A percentile compares a stretch with the other conserved stretches of the same genome.
phyloP scores from a whole-genome alignment of 1,284 basidiomycete species.

The Entoloma clypeatum region DNA sequence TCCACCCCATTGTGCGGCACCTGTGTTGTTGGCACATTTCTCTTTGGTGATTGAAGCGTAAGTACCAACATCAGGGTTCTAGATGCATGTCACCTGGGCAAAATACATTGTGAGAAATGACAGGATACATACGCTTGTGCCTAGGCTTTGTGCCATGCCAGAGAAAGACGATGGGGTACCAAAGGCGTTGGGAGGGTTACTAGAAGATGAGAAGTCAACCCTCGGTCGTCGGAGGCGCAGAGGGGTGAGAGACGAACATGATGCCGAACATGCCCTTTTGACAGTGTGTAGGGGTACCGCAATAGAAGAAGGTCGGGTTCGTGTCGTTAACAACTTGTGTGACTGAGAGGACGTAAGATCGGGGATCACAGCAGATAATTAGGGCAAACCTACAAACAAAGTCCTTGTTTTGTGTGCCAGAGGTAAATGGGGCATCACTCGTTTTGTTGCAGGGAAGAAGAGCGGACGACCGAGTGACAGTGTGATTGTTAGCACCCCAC shows the following conservation, averaged over 20 bases:
- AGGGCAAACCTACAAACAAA: constrained; percentile 49
- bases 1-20: constrained; percentile 58
- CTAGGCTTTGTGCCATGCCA: constrained; percentile 48
- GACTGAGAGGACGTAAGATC: constrained; percentile 34
- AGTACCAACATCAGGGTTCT: constrained; percentile 53
- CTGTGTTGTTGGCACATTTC: constrained; percentile 43
- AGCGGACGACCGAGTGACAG: constrained; percentile 69
- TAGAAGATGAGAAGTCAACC: constrained; percentile 19
- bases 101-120: constrained; percentile 2
- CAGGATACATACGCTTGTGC: constrained; percentile 38
- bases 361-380: background rate
- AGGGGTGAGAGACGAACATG: constrained; percentile 34
- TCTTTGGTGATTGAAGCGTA: constrained; percentile 50
- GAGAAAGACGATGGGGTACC: constrained; percentile 43
- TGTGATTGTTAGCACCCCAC: constrained; percentile 73
- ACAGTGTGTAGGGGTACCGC: constrained; percentile 63
- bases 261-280: constrained; percentile 80
- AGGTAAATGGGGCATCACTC: constrained; percentile 51
- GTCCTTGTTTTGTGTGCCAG: constrained; percentile 57
- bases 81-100: constrained; percentile 1
- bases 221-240: background rate
- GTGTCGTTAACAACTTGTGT: constrained; percentile 69
- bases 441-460: constrained; percentile 71
- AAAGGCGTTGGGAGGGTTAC: constrained; percentile 55
- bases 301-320: constrained; percentile 69